Base-by-base conservation (phyloP, 2,329 filamentous ascomycete species). In the Verticillium dahliae region DNA sequence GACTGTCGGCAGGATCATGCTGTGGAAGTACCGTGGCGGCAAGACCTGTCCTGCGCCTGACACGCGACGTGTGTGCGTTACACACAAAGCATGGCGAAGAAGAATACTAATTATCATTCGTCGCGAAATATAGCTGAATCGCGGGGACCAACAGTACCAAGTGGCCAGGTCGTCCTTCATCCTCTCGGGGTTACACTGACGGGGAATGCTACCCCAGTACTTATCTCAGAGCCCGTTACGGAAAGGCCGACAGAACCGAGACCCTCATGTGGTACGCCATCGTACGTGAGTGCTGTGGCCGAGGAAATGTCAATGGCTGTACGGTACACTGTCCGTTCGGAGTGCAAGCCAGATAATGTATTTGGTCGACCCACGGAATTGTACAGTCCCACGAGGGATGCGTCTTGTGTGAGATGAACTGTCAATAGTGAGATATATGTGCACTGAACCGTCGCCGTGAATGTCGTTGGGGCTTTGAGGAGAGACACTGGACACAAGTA, bases 211-310 rank as follows among this genome's bases (percentile, higher is more conserved):
- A 54, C 15, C 50, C 54, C 0, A 34, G 33, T 15, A 57, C 62
- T 1, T 64, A 31, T 31, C 27, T 57, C 31, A 37, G 60, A 13
- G 59, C 57, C n/a, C 62, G 56, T 6, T 56, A 52, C 14, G 56
- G 62, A 14, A 61, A 61, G 41, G 38, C 60, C 1, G 57, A 62
- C 14, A 22, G 15, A 2, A 15, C 45, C 0, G 57, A 61, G 3
- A 1, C 22, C 3, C 31, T 10, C 13, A n/a, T 64, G 5, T 14
- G 39, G 13, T 33, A 58, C 31, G 54, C 61, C 10, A 13, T 61
- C 22, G 15, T 59, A 15, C 50, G 61, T 9, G 59, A 62, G 61
- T 9, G 59, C 61, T 6, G 59, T 62, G 14, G 37, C 4, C 18
- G 57, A 62, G 35, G 52, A 62, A 52, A 64, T 27, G 18, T 31